These are phyloP conservation scores for Psilocybe subaeruginosa DNA, from an alignment of 768 basidiomycete genomes.

Conservation along the genomic window DNA sequence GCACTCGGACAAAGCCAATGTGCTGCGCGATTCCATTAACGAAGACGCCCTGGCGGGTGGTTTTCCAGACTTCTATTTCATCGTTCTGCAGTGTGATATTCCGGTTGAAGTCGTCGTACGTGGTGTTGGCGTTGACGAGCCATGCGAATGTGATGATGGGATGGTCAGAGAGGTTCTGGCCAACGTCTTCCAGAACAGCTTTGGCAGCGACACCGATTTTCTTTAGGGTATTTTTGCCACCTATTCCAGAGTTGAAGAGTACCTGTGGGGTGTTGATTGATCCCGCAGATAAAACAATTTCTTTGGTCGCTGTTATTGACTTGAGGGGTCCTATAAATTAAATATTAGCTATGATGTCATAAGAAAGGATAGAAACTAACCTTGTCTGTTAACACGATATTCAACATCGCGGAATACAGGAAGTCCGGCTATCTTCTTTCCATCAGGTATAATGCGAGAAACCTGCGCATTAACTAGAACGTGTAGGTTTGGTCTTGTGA, in stretches of 20 bases:
- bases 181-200: slow-evolving; percentile 32
- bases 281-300: slow-evolving; percentile 40
- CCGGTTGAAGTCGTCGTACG: slow-evolving; percentile 26
- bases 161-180: slow-evolving; percentile 36
- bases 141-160: slow-evolving; percentile 24
- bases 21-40: slow-evolving; percentile 22
- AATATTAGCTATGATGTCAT: neutral
- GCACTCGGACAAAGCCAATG: slow-evolving; percentile 30
- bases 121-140: slow-evolving; percentile 29
- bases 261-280: slow-evolving; percentile 36
- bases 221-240: slow-evolving; percentile 22
- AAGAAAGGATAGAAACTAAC: neutral
- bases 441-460: slow-evolving; percentile 19
- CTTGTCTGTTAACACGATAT: slow-evolving; percentile 8
- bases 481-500: slow-evolving; percentile 18
- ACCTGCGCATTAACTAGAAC: slow-evolving; percentile 26
- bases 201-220: slow-evolving; percentile 25
- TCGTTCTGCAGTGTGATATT: slow-evolving; percentile 22
- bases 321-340: slow-evolving; percentile 6
- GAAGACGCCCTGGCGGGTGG: slow-evolving; percentile 31
- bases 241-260: slow-evolving; percentile 38
- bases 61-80: slow-evolving; percentile 31
- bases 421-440: neutral
- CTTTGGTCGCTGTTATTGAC: slow-evolving; percentile 29
- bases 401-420: slow-evolving; percentile 11